Evolutionary conservation across 2,329 filamentous ascomycete species (phyloP), one percentile per base, ranked within the genome.

Genomic region (Endocalyx cinctus): DNA sequence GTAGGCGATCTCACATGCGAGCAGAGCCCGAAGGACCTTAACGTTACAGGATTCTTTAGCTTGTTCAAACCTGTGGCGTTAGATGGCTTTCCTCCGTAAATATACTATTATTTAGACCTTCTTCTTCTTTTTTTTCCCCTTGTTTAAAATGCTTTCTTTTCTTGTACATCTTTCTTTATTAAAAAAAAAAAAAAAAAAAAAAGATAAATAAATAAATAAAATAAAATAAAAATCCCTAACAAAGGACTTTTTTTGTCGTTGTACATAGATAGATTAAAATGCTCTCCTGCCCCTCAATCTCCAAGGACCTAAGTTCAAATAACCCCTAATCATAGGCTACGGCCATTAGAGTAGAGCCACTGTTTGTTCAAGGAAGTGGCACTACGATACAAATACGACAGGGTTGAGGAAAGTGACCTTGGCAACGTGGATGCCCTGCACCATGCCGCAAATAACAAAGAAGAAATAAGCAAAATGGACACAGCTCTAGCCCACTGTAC

Each of bases 21-120:
- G 26, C 22, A 33, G 35, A 31, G n/a, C n/a, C n/a, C n/a, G n/a
- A n/a, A n/a, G n/a, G n/a, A n/a, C n/a, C n/a, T n/a, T n/a, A n/a
- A n/a, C n/a, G n/a, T n/a, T n/a, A 28, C 22, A 33, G 41, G 34
- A 33, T 31, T 29, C 33, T 27, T 25, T 38, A 37, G 39, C 37
- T 29, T 23, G 29, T 33, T 38, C 39, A 43, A 40, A 36, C 37
- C n/a, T 37, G 43, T 47, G 46, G 46, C 46, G 42, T 45, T 23
- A 33, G 27, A 33, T 39, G 30, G 41, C 35, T 34, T 32, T 40
- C 34, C 41, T 33, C 37, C 26, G 33, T 29, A 12, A 13, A 17
- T 13, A 17, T 13, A 29, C 17, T 17, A 15, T 17, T 16, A 27
- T 14, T n/a, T 27, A 27, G 8, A 7, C 25, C 13, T 14, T 7